Evolutionary conservation across 441 rosid genomes (phyloP).

Genomic region (Pelargonium cotyledonis): DNA sequence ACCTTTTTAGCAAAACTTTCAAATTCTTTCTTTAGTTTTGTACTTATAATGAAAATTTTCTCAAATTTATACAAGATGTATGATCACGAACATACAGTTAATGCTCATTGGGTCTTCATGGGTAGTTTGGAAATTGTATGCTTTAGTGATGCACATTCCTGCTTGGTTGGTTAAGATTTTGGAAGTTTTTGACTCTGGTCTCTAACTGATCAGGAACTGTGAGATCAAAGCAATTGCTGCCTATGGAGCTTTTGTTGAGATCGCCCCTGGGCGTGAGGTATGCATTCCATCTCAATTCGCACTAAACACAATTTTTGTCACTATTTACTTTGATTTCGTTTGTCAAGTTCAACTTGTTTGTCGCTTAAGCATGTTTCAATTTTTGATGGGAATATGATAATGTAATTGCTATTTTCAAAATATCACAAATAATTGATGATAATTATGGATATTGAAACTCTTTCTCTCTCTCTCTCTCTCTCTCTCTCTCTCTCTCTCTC

Average conservation of each 20-base stretch:
- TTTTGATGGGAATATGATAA: neutral
- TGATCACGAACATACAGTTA: neutral
- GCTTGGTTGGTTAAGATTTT: slow-evolving; percentile 13
- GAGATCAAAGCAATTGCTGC: slow-evolving; percentile 87
- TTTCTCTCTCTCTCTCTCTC: too few relatives aligned
- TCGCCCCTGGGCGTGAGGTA: slow-evolving; percentile 95
- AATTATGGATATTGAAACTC: slow-evolving; percentile 1
- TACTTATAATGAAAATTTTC: neutral
- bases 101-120: neutral
- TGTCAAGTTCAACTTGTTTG: neutral
- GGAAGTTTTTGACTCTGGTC: slow-evolving; percentile 16
- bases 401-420: neutral
- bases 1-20: neutral
- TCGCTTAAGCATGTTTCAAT: neutral
- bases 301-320: slow-evolving; percentile 3
- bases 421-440: neutral
- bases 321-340: neutral
- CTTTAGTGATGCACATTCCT: slow-evolving; percentile 5
- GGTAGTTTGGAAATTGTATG: slow-evolving; percentile 11
- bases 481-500: neutral
- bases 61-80: neutral
- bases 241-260: slow-evolving; percentile 94
- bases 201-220: slow-evolving; percentile 55
- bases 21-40: neutral
- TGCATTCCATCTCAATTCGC: slow-evolving; percentile 15